These are phyloP conservation scores for Pezicula carpinea DNA, from an alignment of 2,329 filamentous ascomycete genomes.

Conservation along the genomic window DNA sequence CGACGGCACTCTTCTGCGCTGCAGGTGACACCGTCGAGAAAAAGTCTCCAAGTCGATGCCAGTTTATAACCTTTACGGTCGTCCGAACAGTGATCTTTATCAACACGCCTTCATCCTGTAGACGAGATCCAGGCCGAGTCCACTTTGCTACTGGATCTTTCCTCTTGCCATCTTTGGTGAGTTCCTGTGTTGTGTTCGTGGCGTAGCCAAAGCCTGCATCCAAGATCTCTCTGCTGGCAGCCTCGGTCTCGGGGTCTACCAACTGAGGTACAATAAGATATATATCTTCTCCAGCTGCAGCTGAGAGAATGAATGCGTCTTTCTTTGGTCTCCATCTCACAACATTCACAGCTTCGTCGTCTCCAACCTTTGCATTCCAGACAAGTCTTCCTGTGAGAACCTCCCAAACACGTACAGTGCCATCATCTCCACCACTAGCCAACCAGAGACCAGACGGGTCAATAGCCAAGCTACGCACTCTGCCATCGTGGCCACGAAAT, in stretches of 20 bases:
- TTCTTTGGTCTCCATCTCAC: slow-evolving; percentile 86
- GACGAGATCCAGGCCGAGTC: slow-evolving; percentile 68
- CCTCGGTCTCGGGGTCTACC: slow-evolving; percentile 68
- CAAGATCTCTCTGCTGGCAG: slow-evolving; percentile 68
- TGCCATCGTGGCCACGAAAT: slow-evolving; percentile 82
- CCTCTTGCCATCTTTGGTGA: slow-evolving; percentile 48
- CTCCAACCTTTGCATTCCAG: slow-evolving; percentile 77
- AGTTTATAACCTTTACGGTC: slow-evolving; percentile 81
- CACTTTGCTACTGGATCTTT: slow-evolving; percentile 79
- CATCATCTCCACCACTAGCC: slow-evolving; percentile 91
- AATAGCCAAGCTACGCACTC: slow-evolving; percentile 78
- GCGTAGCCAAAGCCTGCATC: slow-evolving; percentile 93
- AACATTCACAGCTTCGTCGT: slow-evolving; percentile 74
- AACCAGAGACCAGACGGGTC: slow-evolving; percentile 83
- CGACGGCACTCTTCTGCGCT: slow-evolving; percentile 73
- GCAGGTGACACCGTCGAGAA: slow-evolving; percentile 85
- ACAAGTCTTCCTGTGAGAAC: slow-evolving; percentile 80
- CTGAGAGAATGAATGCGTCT: slow-evolving; percentile 76
- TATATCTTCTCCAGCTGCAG: slow-evolving; percentile 77
- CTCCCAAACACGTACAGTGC: slow-evolving; percentile 87
- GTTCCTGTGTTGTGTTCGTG: slow-evolving; percentile 55
- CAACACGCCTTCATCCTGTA: slow-evolving; percentile 75
- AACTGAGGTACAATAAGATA: slow-evolving; percentile 77
- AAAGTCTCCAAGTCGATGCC: slow-evolving; percentile 93
- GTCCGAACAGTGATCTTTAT: slow-evolving; percentile 76